Conservation (phyloP, 108 stramenopile species). For the Pseudonitzschia multiseries region DNA sequence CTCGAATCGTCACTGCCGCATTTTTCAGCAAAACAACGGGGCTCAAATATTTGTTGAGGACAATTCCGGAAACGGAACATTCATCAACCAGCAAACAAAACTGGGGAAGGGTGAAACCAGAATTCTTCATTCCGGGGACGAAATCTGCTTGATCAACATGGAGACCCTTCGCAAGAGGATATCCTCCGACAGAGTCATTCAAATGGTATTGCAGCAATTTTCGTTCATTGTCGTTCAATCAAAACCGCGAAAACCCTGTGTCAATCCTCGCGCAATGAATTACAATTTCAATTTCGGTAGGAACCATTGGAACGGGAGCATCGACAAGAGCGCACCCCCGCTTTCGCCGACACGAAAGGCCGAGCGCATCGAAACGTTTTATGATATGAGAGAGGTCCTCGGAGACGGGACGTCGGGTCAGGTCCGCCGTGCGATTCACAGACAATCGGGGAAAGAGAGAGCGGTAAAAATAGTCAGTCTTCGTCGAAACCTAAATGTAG, state of each 20-base stretch:
- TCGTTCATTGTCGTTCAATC: conserved; percentile 65
- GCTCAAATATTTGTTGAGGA: conserved; percentile 81
- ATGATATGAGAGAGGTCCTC: conserved; percentile 86
- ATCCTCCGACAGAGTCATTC: conserved; percentile 27
- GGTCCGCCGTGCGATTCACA: conserved; percentile 86
- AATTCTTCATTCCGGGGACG: conserved; percentile 89
- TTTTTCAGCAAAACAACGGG: conserved; percentile 28
- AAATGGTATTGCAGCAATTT: conserved; percentile 55
- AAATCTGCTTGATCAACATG: conserved; percentile 88
- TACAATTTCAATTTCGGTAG: conserved; percentile 14
- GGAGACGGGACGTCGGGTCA: conserved; percentile 92
- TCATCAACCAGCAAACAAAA: conserved; percentile 73
- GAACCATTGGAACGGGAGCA: conserved; percentile 19
- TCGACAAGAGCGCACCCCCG: not conserved
- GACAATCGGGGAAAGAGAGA: conserved; percentile 75
- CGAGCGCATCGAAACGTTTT: conserved; percentile 73
- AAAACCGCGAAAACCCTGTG: conserved; percentile 30
- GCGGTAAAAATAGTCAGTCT: conserved; percentile 93
- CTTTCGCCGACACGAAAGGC: conserved; percentile 8
- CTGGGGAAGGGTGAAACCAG: conserved; percentile 75
- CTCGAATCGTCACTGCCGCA: conserved; percentile 77
- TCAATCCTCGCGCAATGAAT: conserved; percentile 46
- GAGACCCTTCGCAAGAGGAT: conserved; percentile 56
- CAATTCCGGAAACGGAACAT: conserved; percentile 89
- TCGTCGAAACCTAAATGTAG: conserved; percentile 26